Base-by-base conservation (phyloP, 164 flowering plant species). In the Hamamelis virginiana region DNA sequence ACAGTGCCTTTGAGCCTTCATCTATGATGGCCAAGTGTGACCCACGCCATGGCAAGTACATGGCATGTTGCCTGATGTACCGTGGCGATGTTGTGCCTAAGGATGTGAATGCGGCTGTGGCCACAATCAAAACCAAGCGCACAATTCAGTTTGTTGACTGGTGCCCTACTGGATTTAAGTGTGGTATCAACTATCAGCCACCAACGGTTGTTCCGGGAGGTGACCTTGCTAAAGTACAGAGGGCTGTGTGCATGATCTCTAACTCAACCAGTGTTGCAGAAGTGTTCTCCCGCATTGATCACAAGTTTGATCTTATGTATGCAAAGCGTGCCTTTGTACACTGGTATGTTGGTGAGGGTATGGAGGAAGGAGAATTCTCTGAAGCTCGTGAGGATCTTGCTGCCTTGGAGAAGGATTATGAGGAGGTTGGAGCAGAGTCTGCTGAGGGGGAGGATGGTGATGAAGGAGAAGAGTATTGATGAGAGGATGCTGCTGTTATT, bases 1-100 rank as follows among this genome's bases (percentile, higher is more conserved):
- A 83, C 76, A 78, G 84, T 67, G 88, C 86, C 56, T 85, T 85
- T 27, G 88, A 83, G 78, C 86, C 86, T 0, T 81, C 86, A 3
- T 83, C 86, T 58, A 85, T 85, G 88, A 85, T 83, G 88, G 88
- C 88, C 50, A 85, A 82, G 59, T 85, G 88, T 64, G 88, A 84
- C 27, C 88, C 88, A 0, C 84, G 85, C 52, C 87, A 84, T 62
- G 84, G 87, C 46, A 84, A 84, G 73, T 84, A 84, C 77, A 84
- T 82, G 86, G 86, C 88, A 5, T 84, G 88, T 76, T 84, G 88
- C 53, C 75, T 82, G 65, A 83, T 82, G 86, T 85, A 83, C 72
- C 73, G 88, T 0, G 88, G 88, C 11, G 88, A 82, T 72, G 88
- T 85, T 14, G 88, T 85, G 43, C 88, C 88, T 61, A 85, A 82